phyloP scores from a whole-genome alignment of 805 yeast species.

The Hanseniaspora clermontiae region DNA sequence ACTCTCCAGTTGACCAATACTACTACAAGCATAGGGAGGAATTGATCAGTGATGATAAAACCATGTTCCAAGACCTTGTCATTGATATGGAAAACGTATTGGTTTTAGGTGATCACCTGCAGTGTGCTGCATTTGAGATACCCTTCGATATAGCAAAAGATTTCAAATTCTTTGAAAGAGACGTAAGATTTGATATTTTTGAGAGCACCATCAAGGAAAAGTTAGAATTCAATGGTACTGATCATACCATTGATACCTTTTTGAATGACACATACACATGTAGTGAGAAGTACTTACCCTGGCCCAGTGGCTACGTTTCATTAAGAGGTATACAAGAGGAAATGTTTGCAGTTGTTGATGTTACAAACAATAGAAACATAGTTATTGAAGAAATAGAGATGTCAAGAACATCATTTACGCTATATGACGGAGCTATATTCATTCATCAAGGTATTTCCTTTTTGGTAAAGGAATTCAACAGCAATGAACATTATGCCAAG shows the following conservation, averaged over 20 bases:
- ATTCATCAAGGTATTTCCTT: constrained; percentile 90
- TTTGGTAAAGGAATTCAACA: constrained; percentile 69
- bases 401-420: constrained; percentile 74
- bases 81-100: constrained; percentile 49
- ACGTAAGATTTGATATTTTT: constrained; percentile 19
- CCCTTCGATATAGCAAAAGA: constrained; percentile 51
- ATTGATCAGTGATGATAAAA: constrained; percentile 32
- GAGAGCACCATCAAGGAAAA: constrained; percentile 28
- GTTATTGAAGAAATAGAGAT: constrained; percentile 85
- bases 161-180: constrained; percentile 37
- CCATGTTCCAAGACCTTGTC: constrained; percentile 46
- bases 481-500: constrained; percentile 67
- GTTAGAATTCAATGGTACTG: constrained; percentile 31
- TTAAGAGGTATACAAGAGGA: constrained; percentile 76
- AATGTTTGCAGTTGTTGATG: constrained; percentile 78
- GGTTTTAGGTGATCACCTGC: constrained; percentile 70
- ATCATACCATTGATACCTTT: constrained; percentile 23
- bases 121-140: constrained; percentile 84
- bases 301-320: constrained; percentile 68
- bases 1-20: constrained; percentile 75
- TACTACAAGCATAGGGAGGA: constrained; percentile 45
- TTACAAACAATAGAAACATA: constrained; percentile 59
- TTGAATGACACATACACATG: constrained; percentile 33
- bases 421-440: constrained; percentile 86
- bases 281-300: constrained; percentile 51